Evolutionary conservation across 108 stramenopile genomes (phyloP).

Genomic region (Cyclostephanos tholiformis): DNA sequence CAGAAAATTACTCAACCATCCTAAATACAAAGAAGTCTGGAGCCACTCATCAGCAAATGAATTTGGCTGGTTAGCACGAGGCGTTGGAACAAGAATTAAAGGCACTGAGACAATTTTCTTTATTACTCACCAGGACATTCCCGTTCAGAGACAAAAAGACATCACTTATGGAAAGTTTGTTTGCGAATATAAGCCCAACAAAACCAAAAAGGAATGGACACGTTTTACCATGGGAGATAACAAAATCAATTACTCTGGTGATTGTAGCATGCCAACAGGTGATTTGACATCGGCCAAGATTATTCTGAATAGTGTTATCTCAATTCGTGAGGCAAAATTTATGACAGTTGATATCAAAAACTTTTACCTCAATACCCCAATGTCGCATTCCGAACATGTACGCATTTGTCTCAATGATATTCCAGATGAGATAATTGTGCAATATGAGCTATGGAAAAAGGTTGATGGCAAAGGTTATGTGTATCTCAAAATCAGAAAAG

Average conservation of each 20-base stretch:
- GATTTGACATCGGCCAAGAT: constrained; percentile 1
- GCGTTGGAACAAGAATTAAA: background rate
- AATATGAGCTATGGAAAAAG: constrained; percentile 33
- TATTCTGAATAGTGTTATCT: constrained; percentile 8
- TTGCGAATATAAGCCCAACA: background rate
- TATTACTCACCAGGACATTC: background rate
- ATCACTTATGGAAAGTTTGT: constrained; percentile 12
- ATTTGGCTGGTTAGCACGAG: too few species aligned
- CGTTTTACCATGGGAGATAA: constrained; percentile 13
- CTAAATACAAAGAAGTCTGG: too few species aligned
- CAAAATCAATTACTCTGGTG: constrained; percentile 2
- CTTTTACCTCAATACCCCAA: too few species aligned
- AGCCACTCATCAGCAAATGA: too few species aligned
- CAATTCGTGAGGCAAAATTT: constrained; percentile 7
- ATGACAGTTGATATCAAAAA: constrained; percentile 40
- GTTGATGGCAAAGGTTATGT: constrained; percentile 18
- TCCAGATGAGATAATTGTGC: constrained; percentile 40
- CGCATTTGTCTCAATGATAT: too few species aligned
- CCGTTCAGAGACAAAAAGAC: background rate
- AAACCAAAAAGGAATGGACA: background rate
- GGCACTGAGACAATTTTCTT: constrained; percentile 8
- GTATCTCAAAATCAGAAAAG: too few species aligned
- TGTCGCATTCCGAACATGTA: too few species aligned
- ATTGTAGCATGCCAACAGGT: background rate
- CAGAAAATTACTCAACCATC: background rate